Evolutionary conservation across 257 asterid species (phyloP).

Genomic region (Solanum medicagineum): DNA sequence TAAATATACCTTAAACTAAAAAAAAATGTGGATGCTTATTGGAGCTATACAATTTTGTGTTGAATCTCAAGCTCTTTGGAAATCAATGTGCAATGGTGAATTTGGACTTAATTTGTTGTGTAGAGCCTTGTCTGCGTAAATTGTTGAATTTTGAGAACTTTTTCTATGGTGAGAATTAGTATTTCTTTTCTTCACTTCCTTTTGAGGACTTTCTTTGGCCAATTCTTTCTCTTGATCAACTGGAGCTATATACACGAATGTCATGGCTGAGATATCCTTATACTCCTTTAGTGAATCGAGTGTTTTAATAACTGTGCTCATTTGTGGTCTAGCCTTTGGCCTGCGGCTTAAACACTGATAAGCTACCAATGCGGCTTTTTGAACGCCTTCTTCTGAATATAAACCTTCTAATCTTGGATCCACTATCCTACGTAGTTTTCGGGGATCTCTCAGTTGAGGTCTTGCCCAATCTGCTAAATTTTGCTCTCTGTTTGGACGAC

Average conservation of each 20-base stretch:
- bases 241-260: constrained; percentile 13
- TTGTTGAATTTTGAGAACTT: not conserved
- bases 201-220: not conserved
- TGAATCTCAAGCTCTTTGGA: not conserved
- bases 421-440: constrained; percentile 5
- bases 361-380: constrained; percentile 20
- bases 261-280: constrained; percentile 3
- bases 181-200: not conserved
- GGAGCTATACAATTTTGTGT: not conserved
- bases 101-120: not conserved
- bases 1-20: not conserved
- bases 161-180: not conserved
- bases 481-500: constrained; percentile 7
- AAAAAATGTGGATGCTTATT: not conserved
- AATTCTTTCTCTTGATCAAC: constrained; percentile 16
- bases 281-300: constrained; percentile 17
- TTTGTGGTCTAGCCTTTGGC: constrained; percentile 19
- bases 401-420: constrained; percentile 15
- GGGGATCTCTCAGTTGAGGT: constrained; percentile 1
- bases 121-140: not conserved
- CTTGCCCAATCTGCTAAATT: constrained; percentile 15
- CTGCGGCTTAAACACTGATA: constrained; percentile 21
- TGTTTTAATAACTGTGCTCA: constrained; percentile 13
- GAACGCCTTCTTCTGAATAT: constrained; percentile 18
- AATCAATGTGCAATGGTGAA: not conserved